Percentiles rank a stretch among this genome's conserved stretches.
These are phyloP conservation scores for Phytophthora hybrid DNA, from an alignment of 352 stramenopile species.

Conservation along the genomic window DNA sequence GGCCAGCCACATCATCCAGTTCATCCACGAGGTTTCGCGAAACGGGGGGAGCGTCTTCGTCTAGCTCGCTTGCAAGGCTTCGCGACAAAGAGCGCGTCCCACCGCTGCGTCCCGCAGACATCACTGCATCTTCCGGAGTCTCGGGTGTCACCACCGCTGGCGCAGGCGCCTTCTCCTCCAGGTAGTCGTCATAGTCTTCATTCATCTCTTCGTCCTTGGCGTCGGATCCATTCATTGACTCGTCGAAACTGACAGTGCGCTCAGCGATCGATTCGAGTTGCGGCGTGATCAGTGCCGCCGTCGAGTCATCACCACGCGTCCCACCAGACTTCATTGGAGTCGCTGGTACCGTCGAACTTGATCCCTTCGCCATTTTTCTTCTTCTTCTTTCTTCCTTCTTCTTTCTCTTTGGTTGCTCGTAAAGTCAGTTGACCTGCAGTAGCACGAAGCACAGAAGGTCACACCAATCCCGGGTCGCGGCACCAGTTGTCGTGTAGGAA, in stretches of 20 bases:
- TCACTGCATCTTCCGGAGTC: constrained; percentile 1
- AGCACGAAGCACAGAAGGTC: too few species aligned
- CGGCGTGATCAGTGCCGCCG: not conserved
- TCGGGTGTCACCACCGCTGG: not conserved
- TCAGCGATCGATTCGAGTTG: not conserved
- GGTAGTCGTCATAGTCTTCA: not conserved
- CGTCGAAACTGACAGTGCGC: not conserved
- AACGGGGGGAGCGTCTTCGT: not conserved
- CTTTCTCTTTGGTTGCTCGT: not conserved
- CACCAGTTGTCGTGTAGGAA: too few species aligned
- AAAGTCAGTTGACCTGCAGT: not conserved
- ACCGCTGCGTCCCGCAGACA: constrained; percentile 1
- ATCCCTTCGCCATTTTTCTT: constrained; percentile 8
- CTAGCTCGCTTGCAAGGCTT: not conserved
- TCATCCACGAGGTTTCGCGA: not conserved
- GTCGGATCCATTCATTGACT: not conserved
- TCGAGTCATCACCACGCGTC: not conserved
- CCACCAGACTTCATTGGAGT: constrained; percentile 7
- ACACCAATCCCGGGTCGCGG: too few species aligned
- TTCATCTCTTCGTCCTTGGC: constrained; percentile 8
- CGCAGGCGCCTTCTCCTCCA: constrained; percentile 3
- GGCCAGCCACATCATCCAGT: not conserved
- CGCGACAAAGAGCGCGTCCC: not conserved
- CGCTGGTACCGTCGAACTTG: constrained; percentile 9
- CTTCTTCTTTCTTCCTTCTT: constrained; percentile 1